phyloP scores from a whole-genome alignment of 176 grass and related monocot species.

The Eleusine coracana region DNA sequence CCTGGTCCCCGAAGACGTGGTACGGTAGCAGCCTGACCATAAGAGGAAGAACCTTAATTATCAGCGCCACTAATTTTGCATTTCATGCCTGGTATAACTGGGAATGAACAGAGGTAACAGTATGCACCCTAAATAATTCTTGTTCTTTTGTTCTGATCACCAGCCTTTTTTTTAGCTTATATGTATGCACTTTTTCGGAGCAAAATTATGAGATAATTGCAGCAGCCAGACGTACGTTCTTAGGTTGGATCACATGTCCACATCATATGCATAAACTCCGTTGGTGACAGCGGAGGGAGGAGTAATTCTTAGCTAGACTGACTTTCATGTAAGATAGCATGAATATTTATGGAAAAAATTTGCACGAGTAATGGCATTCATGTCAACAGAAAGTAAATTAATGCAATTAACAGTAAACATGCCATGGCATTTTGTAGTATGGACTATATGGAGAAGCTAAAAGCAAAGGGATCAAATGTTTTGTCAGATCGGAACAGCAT shows the following conservation, averaged over 20 bases:
- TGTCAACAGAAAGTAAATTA: neutral
- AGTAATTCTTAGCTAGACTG: neutral
- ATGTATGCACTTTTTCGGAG: neutral
- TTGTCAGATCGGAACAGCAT: constrained; percentile 11
- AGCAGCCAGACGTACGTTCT: neutral
- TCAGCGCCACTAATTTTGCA: neutral
- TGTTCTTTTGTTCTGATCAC: too few relatives aligned
- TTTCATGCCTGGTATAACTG: neutral
- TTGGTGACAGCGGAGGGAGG: too few relatives aligned
- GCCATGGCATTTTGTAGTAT: neutral
- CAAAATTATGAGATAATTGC: neutral
- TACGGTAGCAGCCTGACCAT: constrained; percentile 49
- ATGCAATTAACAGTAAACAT: neutral
- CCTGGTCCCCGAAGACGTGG: constrained; percentile 45
- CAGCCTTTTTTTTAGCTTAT: too few relatives aligned
- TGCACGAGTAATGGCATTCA: neutral
- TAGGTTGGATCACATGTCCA: neutral
- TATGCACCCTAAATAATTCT: neutral
- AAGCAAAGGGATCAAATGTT: too few relatives aligned
- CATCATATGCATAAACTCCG: too few relatives aligned
- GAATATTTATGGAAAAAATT: neutral
- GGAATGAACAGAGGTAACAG: neutral
- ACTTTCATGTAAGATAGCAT: neutral
- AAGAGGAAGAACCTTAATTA: neutral
- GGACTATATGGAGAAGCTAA: neutral